These are phyloP conservation scores for Rhizoclosmatium sp. DNA, from an alignment of 192 early-diverging fungal species.

Conservation along the genomic window DNA sequence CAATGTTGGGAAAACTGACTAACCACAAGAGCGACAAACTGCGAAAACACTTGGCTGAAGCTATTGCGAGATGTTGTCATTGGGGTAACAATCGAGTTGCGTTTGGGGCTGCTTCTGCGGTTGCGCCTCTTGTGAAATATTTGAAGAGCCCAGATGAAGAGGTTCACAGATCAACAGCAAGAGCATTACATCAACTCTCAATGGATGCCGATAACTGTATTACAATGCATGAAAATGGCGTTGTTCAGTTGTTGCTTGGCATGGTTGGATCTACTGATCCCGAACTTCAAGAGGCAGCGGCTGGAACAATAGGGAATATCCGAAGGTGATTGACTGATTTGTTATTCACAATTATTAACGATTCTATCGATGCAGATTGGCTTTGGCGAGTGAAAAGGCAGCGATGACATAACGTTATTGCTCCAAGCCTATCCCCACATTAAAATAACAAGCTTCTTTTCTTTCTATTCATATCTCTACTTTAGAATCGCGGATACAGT, in stretches of 20 bases:
- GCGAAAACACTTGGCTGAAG: slow-evolving; percentile 67
- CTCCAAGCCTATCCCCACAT: neutral
- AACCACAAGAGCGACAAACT: slow-evolving; percentile 67
- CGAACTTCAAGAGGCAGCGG: slow-evolving; percentile 68
- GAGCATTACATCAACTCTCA: slow-evolving; percentile 72
- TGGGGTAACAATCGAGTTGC: slow-evolving; percentile 74
- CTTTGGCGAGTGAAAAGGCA: slow-evolving; percentile 69
- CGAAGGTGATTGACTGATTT: slow-evolving; percentile 49
- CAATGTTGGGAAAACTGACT: slow-evolving; percentile 70
- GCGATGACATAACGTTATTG: slow-evolving; percentile 31
- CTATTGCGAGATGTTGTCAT: slow-evolving; percentile 69
- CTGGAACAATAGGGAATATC: slow-evolving; percentile 74
- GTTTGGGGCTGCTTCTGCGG: slow-evolving; percentile 66
- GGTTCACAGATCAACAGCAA: slow-evolving; percentile 67
- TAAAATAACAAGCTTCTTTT: neutral
- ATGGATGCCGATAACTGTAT: slow-evolving; percentile 78
- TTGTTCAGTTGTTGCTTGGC: slow-evolving; percentile 68
- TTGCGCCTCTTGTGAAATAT: slow-evolving; percentile 72
- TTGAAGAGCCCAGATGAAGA: slow-evolving; percentile 66
- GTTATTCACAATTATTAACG: neutral
- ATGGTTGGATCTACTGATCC: slow-evolving; percentile 69
- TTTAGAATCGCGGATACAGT: neutral
- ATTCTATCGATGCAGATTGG: slow-evolving; percentile 46
- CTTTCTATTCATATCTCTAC: neutral
- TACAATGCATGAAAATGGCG: slow-evolving; percentile 74